Conservation (phyloP, 1,284 basidiomycete genomes). For the Schizophyllum commune region DNA sequence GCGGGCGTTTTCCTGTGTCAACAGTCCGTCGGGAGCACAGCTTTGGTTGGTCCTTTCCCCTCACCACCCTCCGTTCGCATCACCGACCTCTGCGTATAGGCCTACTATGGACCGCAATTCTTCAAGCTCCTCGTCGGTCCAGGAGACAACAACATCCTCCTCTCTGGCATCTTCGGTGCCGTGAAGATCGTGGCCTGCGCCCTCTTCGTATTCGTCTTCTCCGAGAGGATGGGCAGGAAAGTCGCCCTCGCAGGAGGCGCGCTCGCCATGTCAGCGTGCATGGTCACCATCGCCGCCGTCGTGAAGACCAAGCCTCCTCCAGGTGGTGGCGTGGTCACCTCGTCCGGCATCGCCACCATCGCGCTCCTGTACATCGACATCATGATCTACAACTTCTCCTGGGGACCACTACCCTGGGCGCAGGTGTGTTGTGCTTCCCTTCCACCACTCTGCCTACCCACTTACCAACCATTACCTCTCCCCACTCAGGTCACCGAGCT, state of each 20-base stretch:
- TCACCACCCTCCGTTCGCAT: not conserved
- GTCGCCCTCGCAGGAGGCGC: conserved; percentile 6
- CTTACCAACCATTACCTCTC: not conserved
- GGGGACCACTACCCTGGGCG: conserved; percentile 9
- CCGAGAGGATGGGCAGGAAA: conserved; percentile 6
- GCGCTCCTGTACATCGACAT: conserved; percentile 6
- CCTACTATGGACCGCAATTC: conserved; percentile 9
- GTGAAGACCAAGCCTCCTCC: conserved; percentile 1
- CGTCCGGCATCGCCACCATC: conserved; percentile 6
- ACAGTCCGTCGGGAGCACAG: conserved; percentile 8
- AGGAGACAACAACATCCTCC: conserved; percentile 5
- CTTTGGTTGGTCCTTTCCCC: conserved; percentile 2
- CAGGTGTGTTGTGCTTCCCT: too few species aligned
- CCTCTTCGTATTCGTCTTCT: conserved; percentile 7
- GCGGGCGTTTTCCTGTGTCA: conserved; percentile 5
- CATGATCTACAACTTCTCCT: conserved; percentile 10
- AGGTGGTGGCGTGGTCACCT: conserved; percentile 4
- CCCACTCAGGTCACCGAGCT: not conserved
- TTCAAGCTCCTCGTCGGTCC: conserved; percentile 8
- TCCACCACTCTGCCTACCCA: conserved; percentile 4
- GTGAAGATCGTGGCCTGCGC: conserved; percentile 9
- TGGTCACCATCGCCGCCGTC: conserved; percentile 7
- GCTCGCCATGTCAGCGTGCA: conserved; percentile 6
- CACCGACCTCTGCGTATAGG: not conserved
- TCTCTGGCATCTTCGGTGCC: conserved; percentile 9